These are phyloP conservation scores for Quercus mongolica DNA, from an alignment of 306 rosid species.

Conservation along the genomic window DNA sequence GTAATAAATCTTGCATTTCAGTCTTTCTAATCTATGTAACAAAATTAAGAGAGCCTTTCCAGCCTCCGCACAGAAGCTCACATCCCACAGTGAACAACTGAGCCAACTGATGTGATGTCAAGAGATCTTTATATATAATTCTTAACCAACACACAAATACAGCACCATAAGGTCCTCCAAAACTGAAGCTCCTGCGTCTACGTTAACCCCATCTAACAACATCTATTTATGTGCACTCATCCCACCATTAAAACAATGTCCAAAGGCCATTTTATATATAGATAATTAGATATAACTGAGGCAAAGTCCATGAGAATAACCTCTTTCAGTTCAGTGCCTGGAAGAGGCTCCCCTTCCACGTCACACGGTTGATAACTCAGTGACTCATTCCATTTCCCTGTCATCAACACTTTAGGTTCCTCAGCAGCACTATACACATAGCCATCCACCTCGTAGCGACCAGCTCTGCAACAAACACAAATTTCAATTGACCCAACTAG, in stretches of 20 bases:
- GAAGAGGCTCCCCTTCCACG: conserved; percentile 86
- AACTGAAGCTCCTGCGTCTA: neutral
- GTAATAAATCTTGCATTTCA: neutral
- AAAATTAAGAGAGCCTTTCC: neutral
- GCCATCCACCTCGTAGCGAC: conserved; percentile 97
- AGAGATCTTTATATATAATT: neutral
- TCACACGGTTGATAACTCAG: conserved; percentile 86
- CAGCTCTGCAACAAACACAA: conserved; percentile 50
- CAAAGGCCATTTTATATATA: neutral
- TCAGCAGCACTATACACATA: conserved; percentile 82
- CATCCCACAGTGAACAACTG: neutral
- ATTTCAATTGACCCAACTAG: neutral
- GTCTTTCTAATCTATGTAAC: neutral
- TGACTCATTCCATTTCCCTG: conserved; percentile 93
- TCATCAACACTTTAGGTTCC: conserved; percentile 87
- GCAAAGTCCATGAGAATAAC: conserved; percentile 24
- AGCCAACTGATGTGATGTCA: neutral
- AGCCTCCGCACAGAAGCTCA: neutral
- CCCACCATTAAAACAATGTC: neutral
- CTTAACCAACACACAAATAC: neutral
- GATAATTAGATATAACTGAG: neutral
- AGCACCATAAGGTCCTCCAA: neutral
- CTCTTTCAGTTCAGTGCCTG: conserved; percentile 80
- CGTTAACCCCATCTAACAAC: neutral
- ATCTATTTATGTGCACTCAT: neutral